phyloP scores from a whole-genome alignment of 305 asterid genomes.

The Solanum hybrid region DNA sequence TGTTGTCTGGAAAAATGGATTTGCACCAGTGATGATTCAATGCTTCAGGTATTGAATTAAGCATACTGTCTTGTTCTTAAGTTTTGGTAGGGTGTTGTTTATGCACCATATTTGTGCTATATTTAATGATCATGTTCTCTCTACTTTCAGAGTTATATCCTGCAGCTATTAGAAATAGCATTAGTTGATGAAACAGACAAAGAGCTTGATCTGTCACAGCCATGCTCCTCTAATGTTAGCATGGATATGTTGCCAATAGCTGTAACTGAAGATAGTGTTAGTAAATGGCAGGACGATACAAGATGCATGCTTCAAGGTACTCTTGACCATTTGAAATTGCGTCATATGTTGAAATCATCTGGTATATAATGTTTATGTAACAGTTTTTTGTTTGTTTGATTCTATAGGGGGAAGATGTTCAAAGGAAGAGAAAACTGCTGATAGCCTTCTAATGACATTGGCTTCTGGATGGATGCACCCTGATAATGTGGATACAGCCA shows the following conservation, averaged over 20 bases:
- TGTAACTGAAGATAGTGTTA: conserved; percentile 35
- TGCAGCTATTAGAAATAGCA: conserved; percentile 68
- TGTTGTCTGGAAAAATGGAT: conserved; percentile 68
- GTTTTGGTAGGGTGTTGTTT: neutral
- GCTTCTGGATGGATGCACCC: conserved; percentile 55
- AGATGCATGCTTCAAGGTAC: conserved; percentile 82
- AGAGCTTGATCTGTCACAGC: conserved; percentile 49
- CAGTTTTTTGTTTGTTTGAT: neutral
- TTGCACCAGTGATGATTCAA: conserved; percentile 25
- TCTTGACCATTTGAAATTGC: conserved; percentile 4
- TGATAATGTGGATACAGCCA: conserved; percentile 31
- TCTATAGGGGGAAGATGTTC: conserved; percentile 62
- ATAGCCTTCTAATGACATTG: conserved; percentile 46
- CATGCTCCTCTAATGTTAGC: conserved; percentile 30
- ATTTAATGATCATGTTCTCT: neutral
- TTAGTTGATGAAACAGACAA: conserved; percentile 56
- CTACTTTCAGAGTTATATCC: conserved; percentile 34
- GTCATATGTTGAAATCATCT: neutral
- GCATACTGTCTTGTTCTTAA: neutral
- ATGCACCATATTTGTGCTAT: conserved; percentile 4
- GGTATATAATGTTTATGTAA: neutral
- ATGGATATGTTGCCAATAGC: conserved; percentile 44
- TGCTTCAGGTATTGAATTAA: conserved; percentile 54
- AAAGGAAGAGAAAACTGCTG: conserved; percentile 62
- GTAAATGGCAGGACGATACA: conserved; percentile 45